A percentile compares a stretch with the other conserved stretches of the same genome.
phyloP scores from a whole-genome alignment of 345 rosid species.

The Anacardium occidentale region DNA sequence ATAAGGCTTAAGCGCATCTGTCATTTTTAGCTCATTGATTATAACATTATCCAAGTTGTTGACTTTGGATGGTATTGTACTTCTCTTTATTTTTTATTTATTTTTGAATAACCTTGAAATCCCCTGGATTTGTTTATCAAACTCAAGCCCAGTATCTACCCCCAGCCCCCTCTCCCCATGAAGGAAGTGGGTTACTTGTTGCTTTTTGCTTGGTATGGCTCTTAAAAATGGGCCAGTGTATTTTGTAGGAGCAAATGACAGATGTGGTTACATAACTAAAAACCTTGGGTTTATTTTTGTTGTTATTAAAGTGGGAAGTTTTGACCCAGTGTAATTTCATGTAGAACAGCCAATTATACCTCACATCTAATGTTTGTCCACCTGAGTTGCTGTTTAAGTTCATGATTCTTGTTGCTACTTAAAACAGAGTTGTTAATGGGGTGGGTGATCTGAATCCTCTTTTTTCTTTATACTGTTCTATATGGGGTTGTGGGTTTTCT shows the following conservation, averaged over 20 bases:
- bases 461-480: not conserved
- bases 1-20: conserved; percentile 27
- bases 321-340: not conserved
- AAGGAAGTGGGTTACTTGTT: not conserved
- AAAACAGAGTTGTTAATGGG: not conserved
- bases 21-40: conserved; percentile 35
- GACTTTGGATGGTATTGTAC: not conserved
- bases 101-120: not conserved
- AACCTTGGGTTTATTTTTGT: not conserved
- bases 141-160: no score
- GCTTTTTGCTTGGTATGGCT: not conserved
- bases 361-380: not conserved
- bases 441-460: not conserved
- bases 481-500: not conserved
- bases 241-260: not conserved
- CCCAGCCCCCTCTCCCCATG: no score
- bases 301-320: conserved; percentile 5
- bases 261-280: not conserved
- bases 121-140: not conserved
- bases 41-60: conserved; percentile 18
- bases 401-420: not conserved
- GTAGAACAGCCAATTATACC: not conserved
- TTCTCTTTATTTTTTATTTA: not conserved
- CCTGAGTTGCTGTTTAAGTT: not conserved
- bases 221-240: not conserved